Conservation (phyloP, 2,329 filamentous ascomycete species). For the Penicillium expansum region DNA sequence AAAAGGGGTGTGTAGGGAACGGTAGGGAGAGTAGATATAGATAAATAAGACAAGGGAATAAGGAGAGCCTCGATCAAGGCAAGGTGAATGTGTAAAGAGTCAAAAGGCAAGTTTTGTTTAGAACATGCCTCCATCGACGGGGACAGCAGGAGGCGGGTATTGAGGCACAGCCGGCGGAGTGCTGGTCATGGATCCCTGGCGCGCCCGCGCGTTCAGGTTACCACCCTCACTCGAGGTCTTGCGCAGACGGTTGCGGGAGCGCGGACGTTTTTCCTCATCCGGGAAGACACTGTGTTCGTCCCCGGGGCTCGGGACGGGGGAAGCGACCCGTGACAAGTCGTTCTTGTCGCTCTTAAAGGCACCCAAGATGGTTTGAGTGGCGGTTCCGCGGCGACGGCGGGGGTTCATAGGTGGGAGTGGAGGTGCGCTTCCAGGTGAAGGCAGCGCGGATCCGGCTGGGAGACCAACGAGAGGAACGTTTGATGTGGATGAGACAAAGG, state of each 20-base stretch:
- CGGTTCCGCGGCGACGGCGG: slow-evolving; percentile 52
- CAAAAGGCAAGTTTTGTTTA: slow-evolving; percentile 18
- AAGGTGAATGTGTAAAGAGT: not conserved
- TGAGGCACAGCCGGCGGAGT: slow-evolving; percentile 34
- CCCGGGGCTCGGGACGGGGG: slow-evolving; percentile 18
- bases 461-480: slow-evolving; percentile 59
- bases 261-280: slow-evolving; percentile 43
- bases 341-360: slow-evolving; percentile 39
- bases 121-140: slow-evolving; percentile 41
- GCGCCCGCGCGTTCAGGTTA: slow-evolving; percentile 46
- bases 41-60: slow-evolving; percentile 5
- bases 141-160: slow-evolving; percentile 30
- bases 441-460: slow-evolving; percentile 53
- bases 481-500: slow-evolving; percentile 52
- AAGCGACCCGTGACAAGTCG: slow-evolving; percentile 27
- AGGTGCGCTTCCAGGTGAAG: slow-evolving; percentile 52
- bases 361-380: slow-evolving; percentile 42
- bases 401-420: slow-evolving; percentile 61
- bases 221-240: slow-evolving; percentile 43
- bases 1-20: not conserved
- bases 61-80: not conserved
- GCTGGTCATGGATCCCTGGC: slow-evolving; percentile 39
- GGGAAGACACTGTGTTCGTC: slow-evolving; percentile 23
- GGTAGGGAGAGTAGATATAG: slow-evolving; percentile 5
- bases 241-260: slow-evolving; percentile 23